Conservation (phyloP, 2,329 filamentous ascomycete genomes). For the Chaetomium globosum region DNA sequence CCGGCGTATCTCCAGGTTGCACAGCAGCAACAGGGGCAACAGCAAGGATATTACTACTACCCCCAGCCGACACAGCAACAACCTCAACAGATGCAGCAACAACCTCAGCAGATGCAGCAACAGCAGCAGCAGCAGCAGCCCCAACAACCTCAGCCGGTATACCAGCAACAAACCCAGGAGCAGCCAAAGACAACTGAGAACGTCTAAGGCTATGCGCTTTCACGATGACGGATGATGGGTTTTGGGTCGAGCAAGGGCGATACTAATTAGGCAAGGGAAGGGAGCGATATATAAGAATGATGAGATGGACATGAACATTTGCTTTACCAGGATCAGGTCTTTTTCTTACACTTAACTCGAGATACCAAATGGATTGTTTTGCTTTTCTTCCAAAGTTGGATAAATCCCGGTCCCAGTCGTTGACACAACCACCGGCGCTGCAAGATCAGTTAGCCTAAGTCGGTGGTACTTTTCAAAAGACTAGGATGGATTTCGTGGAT, state of each 20-base stretch:
- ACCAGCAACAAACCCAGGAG: constrained; percentile 12
- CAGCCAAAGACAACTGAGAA: constrained; percentile 5
- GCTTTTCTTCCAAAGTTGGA: background rate
- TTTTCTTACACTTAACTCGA: background rate
- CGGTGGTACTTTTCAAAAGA: no score
- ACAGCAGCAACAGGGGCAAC: constrained; percentile 18
- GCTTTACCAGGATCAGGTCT: background rate
- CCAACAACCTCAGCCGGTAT: constrained; percentile 11
- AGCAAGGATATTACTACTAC: constrained; percentile 15
- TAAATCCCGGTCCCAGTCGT: no score
- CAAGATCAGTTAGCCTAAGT: no score
- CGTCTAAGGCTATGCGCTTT: background rate
- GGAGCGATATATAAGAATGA: background rate
- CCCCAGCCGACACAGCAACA: constrained; percentile 15
- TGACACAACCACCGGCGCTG: no score
- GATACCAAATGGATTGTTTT: constrained; percentile 3
- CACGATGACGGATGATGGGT: background rate
- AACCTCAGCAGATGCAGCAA: constrained; percentile 6
- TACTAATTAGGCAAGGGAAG: background rate
- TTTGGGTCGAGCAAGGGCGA: background rate
- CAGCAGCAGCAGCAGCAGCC: constrained; percentile 17
- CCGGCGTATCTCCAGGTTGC: constrained; percentile 21
- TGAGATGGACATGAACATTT: background rate
- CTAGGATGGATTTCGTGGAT: no score
- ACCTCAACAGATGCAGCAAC: constrained; percentile 2